These are phyloP conservation scores for Suillus fuscotomentosus DNA, from an alignment of 768 basidiomycete genomes.

Conservation along the genomic window DNA sequence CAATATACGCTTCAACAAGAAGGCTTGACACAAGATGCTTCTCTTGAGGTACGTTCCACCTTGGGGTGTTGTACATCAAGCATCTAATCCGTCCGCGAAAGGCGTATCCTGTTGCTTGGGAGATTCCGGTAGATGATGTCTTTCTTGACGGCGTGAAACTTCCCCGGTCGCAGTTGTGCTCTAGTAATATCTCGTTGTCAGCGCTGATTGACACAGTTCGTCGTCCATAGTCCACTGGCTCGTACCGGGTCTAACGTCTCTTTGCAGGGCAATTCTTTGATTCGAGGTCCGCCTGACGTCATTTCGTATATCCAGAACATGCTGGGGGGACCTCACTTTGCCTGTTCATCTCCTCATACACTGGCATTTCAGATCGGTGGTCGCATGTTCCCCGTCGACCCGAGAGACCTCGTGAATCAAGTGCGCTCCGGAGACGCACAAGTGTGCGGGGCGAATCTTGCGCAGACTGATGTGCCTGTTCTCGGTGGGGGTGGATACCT, in stretches of 20 bases:
- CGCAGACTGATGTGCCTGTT: conserved; percentile 59
- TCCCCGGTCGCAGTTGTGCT: conserved; percentile 51
- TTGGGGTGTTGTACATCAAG: not conserved
- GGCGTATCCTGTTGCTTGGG: conserved; percentile 70
- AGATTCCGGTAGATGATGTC: conserved; percentile 67
- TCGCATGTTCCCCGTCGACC: conserved; percentile 67
- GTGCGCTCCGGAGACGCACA: conserved; percentile 35
- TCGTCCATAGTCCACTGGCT: conserved; percentile 1
- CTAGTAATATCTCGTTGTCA: conserved; percentile 51
- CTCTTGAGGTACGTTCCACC: conserved; percentile 50
- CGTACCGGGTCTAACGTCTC: not conserved
- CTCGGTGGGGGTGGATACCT: conserved; percentile 51
- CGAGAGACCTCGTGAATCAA: conserved; percentile 63
- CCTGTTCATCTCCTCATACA: conserved; percentile 60
- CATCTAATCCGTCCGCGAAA: conserved; percentile 15
- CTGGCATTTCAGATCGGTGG: conserved; percentile 71
- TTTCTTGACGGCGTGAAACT: conserved; percentile 65
- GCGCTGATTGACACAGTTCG: conserved; percentile 71
- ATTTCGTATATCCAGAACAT: conserved; percentile 43
- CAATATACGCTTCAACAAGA: conserved; percentile 49
- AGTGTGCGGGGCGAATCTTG: conserved; percentile 54
- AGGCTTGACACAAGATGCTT: conserved; percentile 55
- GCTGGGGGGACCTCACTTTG: conserved; percentile 47
- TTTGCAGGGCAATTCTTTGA: conserved; percentile 67
- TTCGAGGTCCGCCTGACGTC: conserved; percentile 73